Evolutionary conservation across 345 rosid genomes (phyloP), one percentile per base, ranked within the genome.

Genomic region (Lepidium sativum): DNA sequence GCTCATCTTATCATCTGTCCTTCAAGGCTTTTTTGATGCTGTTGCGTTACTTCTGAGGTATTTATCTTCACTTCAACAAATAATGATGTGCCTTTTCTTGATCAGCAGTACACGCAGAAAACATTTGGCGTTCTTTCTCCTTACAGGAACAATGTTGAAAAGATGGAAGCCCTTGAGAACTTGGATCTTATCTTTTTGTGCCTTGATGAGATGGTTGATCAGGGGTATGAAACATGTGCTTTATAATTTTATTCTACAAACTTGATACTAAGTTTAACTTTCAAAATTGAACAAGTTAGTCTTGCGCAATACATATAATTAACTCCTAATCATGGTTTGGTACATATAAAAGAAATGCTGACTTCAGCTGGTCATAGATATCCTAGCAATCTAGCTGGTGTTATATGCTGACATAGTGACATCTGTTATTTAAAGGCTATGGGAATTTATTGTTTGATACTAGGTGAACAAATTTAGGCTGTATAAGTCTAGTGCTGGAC

Each of bases 1-100:
- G 75, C 94, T 89, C 54, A 60, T 92, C 63, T 81, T 89, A 65
- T 82, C 86, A 6, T 63, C 85, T 8, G 89, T 86, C 47, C 94
- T 92, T 62, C 97, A 89, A 61, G 98, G 96, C 23, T 87, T 89
- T 72, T 87, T 84, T 70, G 96, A 92, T 72, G 85, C 96, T 27
- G 82, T 87, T 53, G 63, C 89, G 12, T 78, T 89, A 68, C 86
- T 87, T 41, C 80, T 92, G 70, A 87, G 98, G 98, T 92, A 77
- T 40, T 34, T 16, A 54, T 17, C 11, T 54, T 20, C n/a, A 31
- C 9, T 5, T 16, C 39, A 8, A 5, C 44, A 52, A 18, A 4
- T 29, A 14, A 41, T 9, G 9, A 5, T 13, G 9, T 18, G 8
- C 13, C 52, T 48, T 63, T 52, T 47, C 43, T 18, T 68, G 29